Evolutionary conservation across 768 basidiomycete species (phyloP).

Genomic region (Lentinula detonsa): DNA sequence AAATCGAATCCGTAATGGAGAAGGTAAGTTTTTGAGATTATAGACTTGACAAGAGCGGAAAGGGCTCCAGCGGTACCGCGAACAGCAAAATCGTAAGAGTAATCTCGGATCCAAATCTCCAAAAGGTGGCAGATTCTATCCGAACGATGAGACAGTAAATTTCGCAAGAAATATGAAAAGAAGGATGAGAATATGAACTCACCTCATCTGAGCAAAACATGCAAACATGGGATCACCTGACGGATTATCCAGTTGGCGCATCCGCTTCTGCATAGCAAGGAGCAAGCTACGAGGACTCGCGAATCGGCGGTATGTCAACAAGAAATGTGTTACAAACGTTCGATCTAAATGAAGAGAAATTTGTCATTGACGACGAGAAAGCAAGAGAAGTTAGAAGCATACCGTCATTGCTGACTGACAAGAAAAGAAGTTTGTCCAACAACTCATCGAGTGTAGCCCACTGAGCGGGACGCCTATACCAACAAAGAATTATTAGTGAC

Average conservation of each 20-base stretch:
- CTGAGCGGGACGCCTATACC: slow-evolving; percentile 46
- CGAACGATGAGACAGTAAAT: slow-evolving; percentile 6
- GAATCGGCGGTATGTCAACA: slow-evolving; percentile 81
- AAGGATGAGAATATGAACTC: slow-evolving; percentile 10
- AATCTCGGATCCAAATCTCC: slow-evolving; percentile 71
- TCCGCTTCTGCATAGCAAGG: slow-evolving; percentile 84
- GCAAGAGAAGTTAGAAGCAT: slow-evolving; percentile 4
- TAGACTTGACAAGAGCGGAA: slow-evolving; percentile 70
- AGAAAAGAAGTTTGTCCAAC: slow-evolving; percentile 75
- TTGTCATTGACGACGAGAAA: too few species aligned
- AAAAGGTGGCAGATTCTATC: slow-evolving; percentile 74
- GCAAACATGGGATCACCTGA: slow-evolving; percentile 81
- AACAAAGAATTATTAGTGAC: neutral
- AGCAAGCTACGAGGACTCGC: slow-evolving; percentile 72
- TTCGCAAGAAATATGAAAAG: neutral
- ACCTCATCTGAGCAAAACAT: slow-evolving; percentile 88
- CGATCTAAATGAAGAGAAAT: slow-evolving; percentile 43
- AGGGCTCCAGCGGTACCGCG: slow-evolving; percentile 69
- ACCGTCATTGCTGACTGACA: slow-evolving; percentile 85
- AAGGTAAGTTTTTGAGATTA: slow-evolving; percentile 73
- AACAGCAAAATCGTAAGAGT: slow-evolving; percentile 77
- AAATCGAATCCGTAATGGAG: slow-evolving; percentile 83
- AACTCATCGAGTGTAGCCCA: slow-evolving; percentile 77
- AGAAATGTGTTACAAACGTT: slow-evolving; percentile 70
- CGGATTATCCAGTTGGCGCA: slow-evolving; percentile 69